Conservation (phyloP, 1,139 yeast genomes). For the Debaryomycetaceae sp. region DNA sequence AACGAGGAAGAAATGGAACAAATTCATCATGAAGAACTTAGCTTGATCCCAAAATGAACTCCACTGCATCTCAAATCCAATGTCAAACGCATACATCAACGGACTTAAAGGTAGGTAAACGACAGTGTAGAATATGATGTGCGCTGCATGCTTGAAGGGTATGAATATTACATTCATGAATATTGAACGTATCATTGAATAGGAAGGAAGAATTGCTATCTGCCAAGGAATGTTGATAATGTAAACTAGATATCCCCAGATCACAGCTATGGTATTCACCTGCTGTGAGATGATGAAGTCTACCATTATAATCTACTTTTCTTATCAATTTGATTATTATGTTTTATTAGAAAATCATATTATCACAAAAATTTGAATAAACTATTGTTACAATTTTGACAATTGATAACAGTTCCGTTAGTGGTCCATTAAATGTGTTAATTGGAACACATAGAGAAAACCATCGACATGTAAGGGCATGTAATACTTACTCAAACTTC, state of each 20-base stretch:
- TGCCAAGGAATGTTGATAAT: neutral
- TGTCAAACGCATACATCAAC: slow-evolving; percentile 11
- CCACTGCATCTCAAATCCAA: slow-evolving; percentile 8
- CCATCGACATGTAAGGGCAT: too few species aligned
- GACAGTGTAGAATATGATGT: slow-evolving; percentile 14
- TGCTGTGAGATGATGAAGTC: slow-evolving; percentile 2
- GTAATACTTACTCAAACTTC: too few species aligned
- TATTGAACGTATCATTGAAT: neutral
- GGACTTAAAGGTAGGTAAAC: slow-evolving; percentile 21
- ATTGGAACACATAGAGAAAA: too few species aligned
- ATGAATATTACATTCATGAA: neutral
- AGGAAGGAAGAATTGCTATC: neutral
- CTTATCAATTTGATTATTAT: neutral
- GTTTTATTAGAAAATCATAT: neutral
- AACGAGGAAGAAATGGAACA: slow-evolving; percentile 21
- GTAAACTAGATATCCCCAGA: neutral
- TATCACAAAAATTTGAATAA: neutral
- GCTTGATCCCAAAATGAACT: slow-evolving; percentile 7
- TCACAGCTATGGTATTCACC: neutral
- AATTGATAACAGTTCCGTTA: too few species aligned
- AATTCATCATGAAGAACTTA: slow-evolving; percentile 12
- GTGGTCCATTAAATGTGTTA: too few species aligned
- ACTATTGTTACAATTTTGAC: too few species aligned
- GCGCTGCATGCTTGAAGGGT: slow-evolving; percentile 4
- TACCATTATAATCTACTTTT: too few species aligned